A percentile compares a stretch with the other conserved stretches of the same genome.
Evolutionary conservation across 202 grass and related monocot species (phyloP).

Genomic region (Schoenoplectus triqueter): DNA sequence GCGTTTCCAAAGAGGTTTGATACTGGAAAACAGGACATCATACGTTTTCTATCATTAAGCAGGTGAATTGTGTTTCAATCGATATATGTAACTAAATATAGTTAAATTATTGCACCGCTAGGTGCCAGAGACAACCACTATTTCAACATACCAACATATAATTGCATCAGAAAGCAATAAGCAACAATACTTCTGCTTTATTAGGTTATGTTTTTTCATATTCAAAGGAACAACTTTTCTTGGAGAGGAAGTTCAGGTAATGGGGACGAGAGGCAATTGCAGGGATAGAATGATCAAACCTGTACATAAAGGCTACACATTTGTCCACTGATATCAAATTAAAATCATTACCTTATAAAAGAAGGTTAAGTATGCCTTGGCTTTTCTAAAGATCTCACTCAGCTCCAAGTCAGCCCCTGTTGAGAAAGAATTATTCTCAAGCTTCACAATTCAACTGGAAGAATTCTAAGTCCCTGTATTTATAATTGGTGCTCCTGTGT

Average conservation of each 20-base stretch:
- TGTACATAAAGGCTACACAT: neutral
- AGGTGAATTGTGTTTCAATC: neutral
- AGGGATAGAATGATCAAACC: neutral
- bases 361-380: neutral
- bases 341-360: neutral
- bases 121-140: neutral
- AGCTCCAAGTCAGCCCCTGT: conserved; percentile 1
- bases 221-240: neutral
- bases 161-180: conserved; percentile 17
- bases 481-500: neutral
- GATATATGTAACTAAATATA: neutral
- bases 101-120: neutral
- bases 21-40: neutral
- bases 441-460: neutral
- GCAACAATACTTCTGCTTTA: neutral
- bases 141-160: neutral
- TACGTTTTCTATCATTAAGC: neutral
- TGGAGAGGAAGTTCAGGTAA: neutral
- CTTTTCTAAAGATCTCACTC: conserved; percentile 13
- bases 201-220: neutral
- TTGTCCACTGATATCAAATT: neutral
- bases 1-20: neutral
- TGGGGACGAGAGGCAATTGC: neutral
- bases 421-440: neutral
- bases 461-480: neutral